Evolutionary conservation across 2,329 filamentous ascomycete genomes (phyloP).

Genomic region (Coniella vitis): DNA sequence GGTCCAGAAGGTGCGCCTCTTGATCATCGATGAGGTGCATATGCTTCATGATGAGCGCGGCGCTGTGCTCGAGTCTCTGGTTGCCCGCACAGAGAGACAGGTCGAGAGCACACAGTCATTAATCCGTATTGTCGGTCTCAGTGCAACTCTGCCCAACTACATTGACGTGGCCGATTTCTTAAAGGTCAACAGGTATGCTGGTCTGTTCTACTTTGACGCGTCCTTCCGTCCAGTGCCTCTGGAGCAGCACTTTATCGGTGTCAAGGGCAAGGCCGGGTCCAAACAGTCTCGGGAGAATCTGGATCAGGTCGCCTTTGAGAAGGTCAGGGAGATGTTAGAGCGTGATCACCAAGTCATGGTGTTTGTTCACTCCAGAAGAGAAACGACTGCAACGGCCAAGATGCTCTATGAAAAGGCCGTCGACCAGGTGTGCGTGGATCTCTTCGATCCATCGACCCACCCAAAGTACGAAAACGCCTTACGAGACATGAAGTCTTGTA

Average conservation of each 20-base stretch:
- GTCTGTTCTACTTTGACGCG: conserved; percentile 92
- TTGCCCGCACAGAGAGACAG: conserved; percentile 89
- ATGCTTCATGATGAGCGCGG: conserved; percentile 99
- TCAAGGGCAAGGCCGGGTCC: conserved; percentile 80
- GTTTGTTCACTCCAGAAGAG: conserved; percentile 93
- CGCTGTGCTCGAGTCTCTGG: conserved; percentile 90
- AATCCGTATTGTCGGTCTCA: conserved; percentile 92
- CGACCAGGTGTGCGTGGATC: conserved; percentile 69
- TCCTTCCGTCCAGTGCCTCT: conserved; percentile 94
- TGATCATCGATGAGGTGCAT: conserved; percentile 98
- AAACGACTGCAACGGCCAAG: conserved; percentile 83
- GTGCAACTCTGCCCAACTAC: conserved; percentile 93
- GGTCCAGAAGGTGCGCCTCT: conserved; percentile 89
- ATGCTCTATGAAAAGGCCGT: conserved; percentile 80
- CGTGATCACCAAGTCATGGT: conserved; percentile 97
- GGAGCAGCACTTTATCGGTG: conserved; percentile 94
- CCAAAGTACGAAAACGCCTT: conserved; percentile 74
- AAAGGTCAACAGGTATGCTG: conserved; percentile 87
- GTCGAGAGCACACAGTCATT: conserved; percentile 97
- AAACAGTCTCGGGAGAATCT: conserved; percentile 83
- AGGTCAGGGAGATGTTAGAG: conserved; percentile 88
- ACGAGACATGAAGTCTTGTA: conserved; percentile 78
- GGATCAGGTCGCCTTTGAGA: conserved; percentile 82
- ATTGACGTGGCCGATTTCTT: conserved; percentile 95
- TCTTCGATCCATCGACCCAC: conserved; percentile 77